Conservation (phyloP, 768 basidiomycete genomes). For the Termitomyces sp. region DNA sequence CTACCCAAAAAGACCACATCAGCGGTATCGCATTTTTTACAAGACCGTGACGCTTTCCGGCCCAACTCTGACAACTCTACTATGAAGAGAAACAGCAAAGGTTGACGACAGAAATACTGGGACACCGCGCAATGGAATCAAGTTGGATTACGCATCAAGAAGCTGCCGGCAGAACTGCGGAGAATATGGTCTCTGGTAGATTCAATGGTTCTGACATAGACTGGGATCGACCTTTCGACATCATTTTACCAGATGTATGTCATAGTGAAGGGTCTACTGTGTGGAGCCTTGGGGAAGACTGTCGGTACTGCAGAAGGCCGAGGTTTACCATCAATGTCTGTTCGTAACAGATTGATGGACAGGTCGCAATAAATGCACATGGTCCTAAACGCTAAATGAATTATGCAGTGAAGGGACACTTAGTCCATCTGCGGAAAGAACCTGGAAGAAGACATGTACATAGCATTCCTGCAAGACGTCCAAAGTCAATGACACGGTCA, state of each 20-base stretch:
- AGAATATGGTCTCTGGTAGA: not conserved
- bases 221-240: no score
- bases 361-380: not conserved
- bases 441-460: not conserved
- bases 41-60: not conserved
- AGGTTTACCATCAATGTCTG: not conserved
- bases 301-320: not conserved
- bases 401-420: not conserved
- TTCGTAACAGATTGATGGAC: not conserved
- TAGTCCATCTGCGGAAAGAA: not conserved
- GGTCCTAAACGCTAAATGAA: not conserved
- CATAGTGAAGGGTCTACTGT: no score
- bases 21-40: not conserved
- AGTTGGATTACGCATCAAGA: not conserved
- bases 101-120: not conserved
- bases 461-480: not conserved
- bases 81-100: not conserved
- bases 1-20: not conserved
- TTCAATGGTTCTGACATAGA: not conserved
- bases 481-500: not conserved
- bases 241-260: no score
- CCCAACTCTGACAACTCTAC: not conserved
- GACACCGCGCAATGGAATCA: not conserved
- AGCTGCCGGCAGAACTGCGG: not conserved
- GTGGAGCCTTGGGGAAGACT: no score